phyloP scores from a whole-genome alignment of 2,329 filamentous ascomycete species.

The Fusarium musae region DNA sequence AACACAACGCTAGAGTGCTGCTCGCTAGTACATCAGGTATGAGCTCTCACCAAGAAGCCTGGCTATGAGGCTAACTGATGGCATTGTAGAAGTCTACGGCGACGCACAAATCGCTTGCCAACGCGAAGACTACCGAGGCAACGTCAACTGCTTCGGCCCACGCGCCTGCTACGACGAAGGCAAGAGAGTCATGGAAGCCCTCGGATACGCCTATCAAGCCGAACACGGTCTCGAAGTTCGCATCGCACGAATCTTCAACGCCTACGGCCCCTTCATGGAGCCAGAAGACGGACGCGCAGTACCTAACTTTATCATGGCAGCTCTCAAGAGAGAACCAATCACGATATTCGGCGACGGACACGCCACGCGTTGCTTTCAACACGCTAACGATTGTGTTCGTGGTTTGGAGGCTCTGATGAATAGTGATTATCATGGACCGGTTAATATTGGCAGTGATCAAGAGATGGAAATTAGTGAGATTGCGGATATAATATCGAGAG shows the following conservation, averaged over 20 bases:
- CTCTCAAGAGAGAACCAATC: constrained; percentile 24
- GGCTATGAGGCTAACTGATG: neutral
- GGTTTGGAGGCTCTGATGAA: constrained; percentile 32
- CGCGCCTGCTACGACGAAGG: constrained; percentile 57
- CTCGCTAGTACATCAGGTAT: constrained; percentile 35
- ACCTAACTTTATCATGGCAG: constrained; percentile 37
- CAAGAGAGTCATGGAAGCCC: constrained; percentile 52
- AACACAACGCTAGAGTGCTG: constrained; percentile 28
- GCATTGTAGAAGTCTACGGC: constrained; percentile 25
- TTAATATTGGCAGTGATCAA: constrained; percentile 34
- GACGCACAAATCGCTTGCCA: constrained; percentile 17
- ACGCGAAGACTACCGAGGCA: constrained; percentile 50
- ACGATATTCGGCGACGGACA: constrained; percentile 33
- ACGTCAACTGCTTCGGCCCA: constrained; percentile 55
- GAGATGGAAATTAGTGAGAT: constrained; percentile 32
- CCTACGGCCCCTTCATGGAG: constrained; percentile 31
- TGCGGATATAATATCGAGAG: constrained; percentile 21
- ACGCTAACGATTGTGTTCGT: constrained; percentile 17
- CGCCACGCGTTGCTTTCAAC: constrained; percentile 32
- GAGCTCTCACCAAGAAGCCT: accelerated
- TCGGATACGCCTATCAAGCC: constrained; percentile 46
- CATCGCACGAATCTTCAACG: constrained; percentile 37
- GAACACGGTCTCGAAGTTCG: constrained; percentile 38
- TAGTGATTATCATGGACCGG: constrained; percentile 23
- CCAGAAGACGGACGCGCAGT: constrained; percentile 26